Conservation (phyloP, 2,329 filamentous ascomycete species). For the Macrophomina pseudophaseolina region DNA sequence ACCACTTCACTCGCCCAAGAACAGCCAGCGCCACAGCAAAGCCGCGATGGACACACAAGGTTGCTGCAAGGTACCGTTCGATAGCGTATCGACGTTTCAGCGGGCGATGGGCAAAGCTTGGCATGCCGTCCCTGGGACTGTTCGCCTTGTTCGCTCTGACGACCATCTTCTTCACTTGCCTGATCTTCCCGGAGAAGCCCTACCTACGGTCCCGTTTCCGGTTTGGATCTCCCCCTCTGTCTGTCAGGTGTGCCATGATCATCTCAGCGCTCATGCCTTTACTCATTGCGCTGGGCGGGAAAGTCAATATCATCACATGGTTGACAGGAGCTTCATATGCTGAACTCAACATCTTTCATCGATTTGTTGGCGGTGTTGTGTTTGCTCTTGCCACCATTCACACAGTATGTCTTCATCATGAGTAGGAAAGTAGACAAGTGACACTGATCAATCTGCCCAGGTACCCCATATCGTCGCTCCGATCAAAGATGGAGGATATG, state of each 20-base stretch:
- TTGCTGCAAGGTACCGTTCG: slow-evolving; percentile 26
- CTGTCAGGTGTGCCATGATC: slow-evolving; percentile 35
- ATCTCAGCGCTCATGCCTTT: slow-evolving; percentile 37
- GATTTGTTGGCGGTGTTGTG: slow-evolving; percentile 31
- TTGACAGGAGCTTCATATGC: slow-evolving; percentile 38
- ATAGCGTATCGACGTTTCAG: slow-evolving; percentile 30
- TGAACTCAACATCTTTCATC: slow-evolving; percentile 37
- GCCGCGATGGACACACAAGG: slow-evolving; percentile 23
- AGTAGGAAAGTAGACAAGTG: neutral
- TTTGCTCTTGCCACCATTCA: slow-evolving; percentile 35
- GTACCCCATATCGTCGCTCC: slow-evolving; percentile 34
- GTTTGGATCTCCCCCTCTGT: slow-evolving; percentile 34
- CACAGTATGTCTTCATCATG: slow-evolving; percentile 29
- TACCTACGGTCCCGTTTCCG: slow-evolving; percentile 31
- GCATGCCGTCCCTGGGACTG: slow-evolving; percentile 30
- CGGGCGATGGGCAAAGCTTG: slow-evolving; percentile 27
- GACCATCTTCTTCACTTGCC: slow-evolving; percentile 30
- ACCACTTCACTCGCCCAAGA: slow-evolving; percentile 7
- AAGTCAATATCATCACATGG: slow-evolving; percentile 37
- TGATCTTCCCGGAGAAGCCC: slow-evolving; percentile 31
- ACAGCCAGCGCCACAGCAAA: neutral
- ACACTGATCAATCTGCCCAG: slow-evolving; percentile 19
- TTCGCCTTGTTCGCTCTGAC: slow-evolving; percentile 29
- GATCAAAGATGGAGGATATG: slow-evolving; percentile 32
- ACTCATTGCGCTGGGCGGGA: slow-evolving; percentile 35